These are phyloP conservation scores for Suillus alpinus DNA, from an alignment of 768 basidiomycete genomes.

Conservation along the genomic window DNA sequence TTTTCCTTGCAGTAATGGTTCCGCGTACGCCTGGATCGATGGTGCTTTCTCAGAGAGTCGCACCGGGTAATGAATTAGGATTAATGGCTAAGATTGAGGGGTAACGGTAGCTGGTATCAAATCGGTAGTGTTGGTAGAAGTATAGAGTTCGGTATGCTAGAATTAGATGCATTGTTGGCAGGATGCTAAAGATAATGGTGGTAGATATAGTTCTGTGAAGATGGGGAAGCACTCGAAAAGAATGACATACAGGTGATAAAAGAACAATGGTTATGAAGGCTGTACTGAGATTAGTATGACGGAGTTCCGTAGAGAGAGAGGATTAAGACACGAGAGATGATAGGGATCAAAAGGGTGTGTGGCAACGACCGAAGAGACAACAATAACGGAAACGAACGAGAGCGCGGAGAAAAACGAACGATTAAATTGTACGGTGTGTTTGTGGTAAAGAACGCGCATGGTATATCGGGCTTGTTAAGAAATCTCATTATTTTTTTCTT, in stretches of 20 bases:
- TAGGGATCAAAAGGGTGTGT: slow-evolving; percentile 1
- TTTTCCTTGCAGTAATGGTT: not conserved
- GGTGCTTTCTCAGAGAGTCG: not conserved
- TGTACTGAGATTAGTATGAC: slow-evolving; percentile 16
- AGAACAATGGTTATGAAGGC: slow-evolving; percentile 12
- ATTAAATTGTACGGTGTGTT: slow-evolving; percentile 24
- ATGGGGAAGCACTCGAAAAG: not conserved
- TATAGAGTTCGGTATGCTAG: slow-evolving; percentile 10
- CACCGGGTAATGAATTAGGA: slow-evolving; percentile 8
- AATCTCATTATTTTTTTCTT: slow-evolving; percentile 23
- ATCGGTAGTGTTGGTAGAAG: slow-evolving; percentile 1
- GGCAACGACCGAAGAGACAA: slow-evolving; percentile 16
- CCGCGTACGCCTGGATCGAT: not conserved
- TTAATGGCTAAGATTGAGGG: not conserved
- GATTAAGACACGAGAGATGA: slow-evolving; percentile 6
- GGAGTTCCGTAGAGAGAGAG: slow-evolving; percentile 10
- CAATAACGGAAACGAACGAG: slow-evolving; percentile 19
- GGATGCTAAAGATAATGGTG: slow-evolving; percentile 3
- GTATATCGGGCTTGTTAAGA: slow-evolving; percentile 1
- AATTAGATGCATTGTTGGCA: slow-evolving; percentile 8
- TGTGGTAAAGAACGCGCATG: slow-evolving; percentile 4
- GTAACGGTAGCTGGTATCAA: slow-evolving; percentile 5
- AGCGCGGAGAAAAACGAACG: slow-evolving; percentile 2
- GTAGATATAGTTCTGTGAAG: slow-evolving; percentile 6
- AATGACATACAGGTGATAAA: slow-evolving; percentile 9